Conservation (phyloP, 768 basidiomycete genomes). For the Tubosaeta sp. region DNA sequence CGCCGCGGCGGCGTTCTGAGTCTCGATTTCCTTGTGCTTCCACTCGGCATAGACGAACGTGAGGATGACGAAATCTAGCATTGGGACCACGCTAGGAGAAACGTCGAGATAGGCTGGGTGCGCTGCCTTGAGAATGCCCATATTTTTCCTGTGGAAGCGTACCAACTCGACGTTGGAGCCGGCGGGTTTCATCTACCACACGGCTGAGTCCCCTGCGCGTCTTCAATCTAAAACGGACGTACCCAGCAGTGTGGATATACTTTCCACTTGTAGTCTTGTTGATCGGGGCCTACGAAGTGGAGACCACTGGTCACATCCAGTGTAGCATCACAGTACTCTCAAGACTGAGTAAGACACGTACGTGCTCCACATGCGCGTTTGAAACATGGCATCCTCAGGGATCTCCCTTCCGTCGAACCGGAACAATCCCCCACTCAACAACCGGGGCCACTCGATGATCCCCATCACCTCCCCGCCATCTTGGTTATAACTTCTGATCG, state of each 20-base stretch:
- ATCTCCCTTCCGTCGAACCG: constrained; percentile 1
- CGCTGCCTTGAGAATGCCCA: neutral
- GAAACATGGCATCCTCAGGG: neutral
- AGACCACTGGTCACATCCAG: constrained; percentile 13
- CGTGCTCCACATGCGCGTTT: neutral
- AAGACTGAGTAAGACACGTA: neutral
- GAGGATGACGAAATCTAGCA: constrained; percentile 11
- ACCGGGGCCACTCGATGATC: constrained; percentile 5
- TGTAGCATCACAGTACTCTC: neutral
- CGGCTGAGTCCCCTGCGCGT: no score
- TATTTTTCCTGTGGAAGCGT: neutral
- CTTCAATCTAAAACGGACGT: neutral
- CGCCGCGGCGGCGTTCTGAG: no score
- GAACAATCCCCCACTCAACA: neutral
- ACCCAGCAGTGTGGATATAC: constrained; percentile 15
- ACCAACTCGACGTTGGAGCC: neutral
- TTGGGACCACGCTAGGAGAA: neutral
- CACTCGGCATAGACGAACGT: constrained; percentile 14
- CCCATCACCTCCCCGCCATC: neutral
- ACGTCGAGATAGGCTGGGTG: constrained; percentile 13
- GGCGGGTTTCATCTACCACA: neutral
- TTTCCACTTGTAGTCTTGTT: constrained; percentile 25
- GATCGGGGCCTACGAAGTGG: constrained; percentile 25
- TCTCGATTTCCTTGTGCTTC: neutral
- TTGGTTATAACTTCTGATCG: constrained; percentile 2